Evolutionary conservation across 192 early-diverging fungal species (phyloP), one percentile per base, ranked within the genome.

Genomic region (Funneliformis mosseae): DNA sequence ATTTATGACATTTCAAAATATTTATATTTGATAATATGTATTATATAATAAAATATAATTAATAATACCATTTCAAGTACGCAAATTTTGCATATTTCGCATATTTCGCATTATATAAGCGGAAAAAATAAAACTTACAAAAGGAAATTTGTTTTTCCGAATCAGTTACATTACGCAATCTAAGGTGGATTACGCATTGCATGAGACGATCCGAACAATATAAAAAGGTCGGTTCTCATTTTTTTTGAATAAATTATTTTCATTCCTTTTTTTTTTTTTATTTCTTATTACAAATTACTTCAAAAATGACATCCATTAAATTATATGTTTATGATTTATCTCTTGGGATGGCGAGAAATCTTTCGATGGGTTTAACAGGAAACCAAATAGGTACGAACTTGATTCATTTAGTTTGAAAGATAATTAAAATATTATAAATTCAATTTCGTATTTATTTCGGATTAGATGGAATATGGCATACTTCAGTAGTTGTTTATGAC

Each of bases 401-500:
- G 16, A 27, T 46, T 66, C 42, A 50, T 18, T 71, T 8, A n/a
- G 61, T 7, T 66, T 48, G 5, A 10, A 18, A 21, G 23, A 50
- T 9, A 25, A n/a, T 4, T 1, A 62, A 62, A 16, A 16, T 23
- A 14, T 16, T 61, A 6, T 61, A 73, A 74, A 72, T 64, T 9
- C 23, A 28, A 46, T 12, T 23, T 88, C 33, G 33, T 33, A 33
- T 33, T 33, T 33, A 33, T 33, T 33, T 33, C 33, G 33, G 33
- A 33, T 33, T 33, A 83, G 87, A 89, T 43, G 88, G 81, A 8
- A 90, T 89, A 79, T 89, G 84, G 84, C 95, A 95, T 82, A 95
- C 95, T 2, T 87, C 91, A 0, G 92, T 96, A 14, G 90, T 95
- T 14, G 89, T 92, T 73, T 94, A 89, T 81, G 94, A 92, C 28